Evolutionary conservation across 2,329 filamentous ascomycete species (phyloP), one percentile per base, ranked within the genome.

Genomic region (Fusarium longipes): DNA sequence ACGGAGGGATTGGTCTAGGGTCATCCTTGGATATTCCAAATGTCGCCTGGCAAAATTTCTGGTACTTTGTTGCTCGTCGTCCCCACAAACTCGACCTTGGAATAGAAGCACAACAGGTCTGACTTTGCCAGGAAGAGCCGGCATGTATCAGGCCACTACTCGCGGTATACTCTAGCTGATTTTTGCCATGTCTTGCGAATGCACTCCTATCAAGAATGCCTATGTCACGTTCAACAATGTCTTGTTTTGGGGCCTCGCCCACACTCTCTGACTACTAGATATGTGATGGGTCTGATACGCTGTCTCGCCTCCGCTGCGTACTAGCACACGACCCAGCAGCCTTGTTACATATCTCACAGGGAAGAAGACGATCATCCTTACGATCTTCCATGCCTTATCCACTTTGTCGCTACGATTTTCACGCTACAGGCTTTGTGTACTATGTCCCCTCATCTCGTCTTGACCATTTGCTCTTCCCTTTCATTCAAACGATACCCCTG

Each of bases 301-400:
- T 47, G 62, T 60, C 62, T 63, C 55, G 64, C 67, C 63, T 71
- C 64, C 48, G 45, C 51, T 63, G 63, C 44, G 56, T 52, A 57
- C 50, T 40, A 63, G 47, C 64, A 59, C 53, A 57, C 56, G 44
- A 59, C 30, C 50, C 42, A 50, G 54, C 52, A 54, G 56, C 56
- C 56, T 61, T 68, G 68, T 55, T 61, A 56, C 45, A 58, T 70
- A 70, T 57, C 53, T 54, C 57, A 57, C 67, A 65, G 65, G 70
- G 70, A 70, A 72, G 63, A 60, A 44, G 68, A 67, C 58, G 64
- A 73, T 73, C 68, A 65, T 47, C 35, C 63, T 58, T 71, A 59
- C 43, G 52, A 73, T 71, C 63, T 72, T 64, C 63, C 62, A 52
- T 52, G 55, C 51, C n/a, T n/a, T 61, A 54, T 63, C 61, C 58